Evolutionary conservation across 1,284 basidiomycete genomes (phyloP), one percentile per base, ranked within the genome.

Genomic region (Cryptococcus hybrid): DNA sequence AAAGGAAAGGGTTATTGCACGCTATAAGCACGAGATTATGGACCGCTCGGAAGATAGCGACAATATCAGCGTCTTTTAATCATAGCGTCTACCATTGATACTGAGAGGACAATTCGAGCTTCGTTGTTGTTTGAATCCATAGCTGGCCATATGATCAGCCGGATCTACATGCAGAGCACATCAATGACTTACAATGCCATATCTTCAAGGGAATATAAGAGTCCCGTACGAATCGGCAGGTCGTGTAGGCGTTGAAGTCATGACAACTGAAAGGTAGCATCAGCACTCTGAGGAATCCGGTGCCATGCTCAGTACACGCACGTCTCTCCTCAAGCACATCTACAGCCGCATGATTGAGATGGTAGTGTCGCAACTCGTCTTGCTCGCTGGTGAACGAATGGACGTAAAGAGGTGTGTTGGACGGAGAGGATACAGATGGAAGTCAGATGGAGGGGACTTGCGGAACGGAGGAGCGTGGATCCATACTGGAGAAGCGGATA

Each of bases 141-240:
- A 78, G 59, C 77, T 78, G 49, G 30, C 8, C 50, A 2, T 11
- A 0, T 24, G 24, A 30, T 15, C 2, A 30, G 34, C n/a, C n/a
- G n/a, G n/a, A 35, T 12, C 7, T 8, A n/a, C 7, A 40, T 8
- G n/a, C n/a, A n/a, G 18, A 18, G 24, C 24, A 24, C 24, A 24
- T 24, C 24, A 24, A 24, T 24, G 24, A 71, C 75, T 56, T 60
- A 78, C 77, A 77, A 73, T 1, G 75, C 77, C 69, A 77, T 74
- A 55, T 78, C 77, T 57, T 78, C 77, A 74, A 78, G 77, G 55
- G 73, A 76, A 58, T 76, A 77, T 36, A 78, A 58, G n/a, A 78
- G 56, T 35, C 76, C 77, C n/a, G 50, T 74, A 77, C 13, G 64
- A 66, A 48, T 77, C 76, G 1, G 74, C 72, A n/a, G 74, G 74